Conservation (phyloP, 1,284 basidiomycete genomes). For the Trametes sp. region DNA sequence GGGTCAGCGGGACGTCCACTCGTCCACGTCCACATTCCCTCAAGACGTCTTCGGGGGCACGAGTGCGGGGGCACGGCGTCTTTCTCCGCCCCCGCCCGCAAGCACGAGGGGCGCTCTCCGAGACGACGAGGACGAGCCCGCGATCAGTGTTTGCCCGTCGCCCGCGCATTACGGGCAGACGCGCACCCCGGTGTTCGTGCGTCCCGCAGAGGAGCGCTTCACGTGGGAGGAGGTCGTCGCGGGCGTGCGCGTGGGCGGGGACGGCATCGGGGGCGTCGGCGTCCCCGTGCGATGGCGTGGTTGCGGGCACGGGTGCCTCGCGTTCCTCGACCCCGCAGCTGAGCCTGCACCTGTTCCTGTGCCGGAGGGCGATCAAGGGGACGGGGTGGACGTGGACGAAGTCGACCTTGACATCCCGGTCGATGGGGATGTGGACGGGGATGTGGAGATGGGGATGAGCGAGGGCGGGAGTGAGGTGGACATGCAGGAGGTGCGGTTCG, state of each 20-base stretch:
- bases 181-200: slow-evolving; percentile 54
- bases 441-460: slow-evolving; percentile 13
- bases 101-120: too few species aligned
- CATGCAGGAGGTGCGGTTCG: slow-evolving; percentile 21
- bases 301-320: slow-evolving; percentile 66
- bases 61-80: not conserved
- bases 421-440: slow-evolving; percentile 5
- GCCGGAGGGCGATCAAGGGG: not conserved
- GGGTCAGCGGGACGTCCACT: slow-evolving; percentile 18
- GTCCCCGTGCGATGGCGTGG: slow-evolving; percentile 78
- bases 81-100: too few species aligned
- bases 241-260: slow-evolving; percentile 57
- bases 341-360: not conserved
- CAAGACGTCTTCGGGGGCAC: slow-evolving; percentile 13
- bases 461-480: slow-evolving; percentile 16
- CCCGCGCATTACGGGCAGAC: slow-evolving; percentile 50
- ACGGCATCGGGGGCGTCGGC: slow-evolving; percentile 31
- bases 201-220: slow-evolving; percentile 65
- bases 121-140: slow-evolving; percentile 34
- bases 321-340: slow-evolving; percentile 51
- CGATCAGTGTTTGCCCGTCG: slow-evolving; percentile 58
- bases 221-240: slow-evolving; percentile 70
- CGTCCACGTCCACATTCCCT: not conserved
- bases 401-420: not conserved
- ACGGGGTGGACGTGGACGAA: not conserved